Conservation (phyloP, 192 early-diverging fungal species). For the Pilaira anomala region DNA sequence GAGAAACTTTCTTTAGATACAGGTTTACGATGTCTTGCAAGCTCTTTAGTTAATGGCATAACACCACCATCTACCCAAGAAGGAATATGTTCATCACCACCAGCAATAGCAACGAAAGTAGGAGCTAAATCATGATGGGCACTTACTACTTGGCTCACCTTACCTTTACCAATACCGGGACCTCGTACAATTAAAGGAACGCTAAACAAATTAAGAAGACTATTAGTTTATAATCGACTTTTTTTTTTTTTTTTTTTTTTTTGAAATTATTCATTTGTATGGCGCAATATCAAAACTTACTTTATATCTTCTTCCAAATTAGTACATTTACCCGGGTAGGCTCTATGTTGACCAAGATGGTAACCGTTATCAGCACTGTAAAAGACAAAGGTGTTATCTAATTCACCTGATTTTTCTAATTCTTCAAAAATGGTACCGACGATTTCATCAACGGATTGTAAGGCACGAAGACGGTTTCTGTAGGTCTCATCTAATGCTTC, state of each 20-base stretch:
- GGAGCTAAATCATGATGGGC: constrained; percentile 61
- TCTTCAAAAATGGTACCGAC: constrained; percentile 51
- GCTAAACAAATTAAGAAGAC: constrained; percentile 4
- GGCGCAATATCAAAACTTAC: constrained; percentile 15
- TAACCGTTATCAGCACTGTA: constrained; percentile 70
- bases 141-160: constrained; percentile 40
- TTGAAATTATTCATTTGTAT: too few species aligned
- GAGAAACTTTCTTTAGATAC: constrained; percentile 48
- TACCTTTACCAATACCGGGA: constrained; percentile 53
- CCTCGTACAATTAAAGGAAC: constrained; percentile 61
- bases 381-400: constrained; percentile 62
- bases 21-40: constrained; percentile 40
- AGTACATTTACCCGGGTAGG: constrained; percentile 58
- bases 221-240: too few species aligned
- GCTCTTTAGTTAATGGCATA: constrained; percentile 47
- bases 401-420: constrained; percentile 43
- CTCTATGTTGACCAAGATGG: constrained; percentile 62
- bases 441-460: constrained; percentile 63
- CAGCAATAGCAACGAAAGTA: constrained; percentile 57
- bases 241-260: too few species aligned
- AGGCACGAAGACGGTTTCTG: constrained; percentile 50
- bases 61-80: constrained; percentile 53
- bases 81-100: constrained; percentile 31
- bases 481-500: constrained; percentile 48
- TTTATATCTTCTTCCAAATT: constrained; percentile 66